Evolutionary conservation across 768 basidiomycete species (phyloP).

Genomic region (Naganishia antarctica): DNA sequence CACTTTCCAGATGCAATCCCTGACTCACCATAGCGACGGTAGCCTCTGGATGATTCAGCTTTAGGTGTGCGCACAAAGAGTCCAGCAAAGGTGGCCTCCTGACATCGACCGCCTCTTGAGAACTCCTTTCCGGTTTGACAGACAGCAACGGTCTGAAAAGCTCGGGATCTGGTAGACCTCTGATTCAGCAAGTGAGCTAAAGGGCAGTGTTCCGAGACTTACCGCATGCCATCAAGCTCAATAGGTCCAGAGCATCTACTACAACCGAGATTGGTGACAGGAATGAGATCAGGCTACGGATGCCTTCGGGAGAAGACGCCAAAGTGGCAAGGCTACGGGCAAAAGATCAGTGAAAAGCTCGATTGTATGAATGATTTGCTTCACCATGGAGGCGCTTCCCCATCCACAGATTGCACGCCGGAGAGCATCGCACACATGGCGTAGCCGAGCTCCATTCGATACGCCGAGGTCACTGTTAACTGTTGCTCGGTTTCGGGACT

Average conservation of each 20-base stretch:
- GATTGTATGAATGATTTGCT: background rate
- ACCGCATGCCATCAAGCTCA: background rate
- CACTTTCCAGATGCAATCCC: background rate
- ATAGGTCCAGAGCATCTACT: constrained; percentile 3
- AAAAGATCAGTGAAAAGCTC: background rate
- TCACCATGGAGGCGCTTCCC: background rate
- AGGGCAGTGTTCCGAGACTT: background rate
- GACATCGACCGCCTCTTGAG: background rate
- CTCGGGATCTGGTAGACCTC: background rate
- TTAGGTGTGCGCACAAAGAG: background rate
- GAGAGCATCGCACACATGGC: background rate
- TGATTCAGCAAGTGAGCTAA: background rate
- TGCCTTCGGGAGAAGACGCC: constrained; percentile 8
- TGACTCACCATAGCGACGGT: background rate
- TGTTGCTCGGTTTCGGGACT: background rate
- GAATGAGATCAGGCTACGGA: background rate
- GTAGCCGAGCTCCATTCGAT: background rate
- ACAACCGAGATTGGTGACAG: constrained; percentile 9
- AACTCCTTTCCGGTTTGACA: background rate
- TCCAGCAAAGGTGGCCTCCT: constrained; percentile 9
- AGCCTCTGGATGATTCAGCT: constrained; percentile 5
- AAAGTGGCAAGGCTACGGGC: background rate
- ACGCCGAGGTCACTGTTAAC: constrained; percentile 4
- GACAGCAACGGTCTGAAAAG: constrained; percentile 10
- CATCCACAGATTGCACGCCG: background rate